phyloP scores from a whole-genome alignment of 352 stramenopile genomes.

The Pythium guiyangense region DNA sequence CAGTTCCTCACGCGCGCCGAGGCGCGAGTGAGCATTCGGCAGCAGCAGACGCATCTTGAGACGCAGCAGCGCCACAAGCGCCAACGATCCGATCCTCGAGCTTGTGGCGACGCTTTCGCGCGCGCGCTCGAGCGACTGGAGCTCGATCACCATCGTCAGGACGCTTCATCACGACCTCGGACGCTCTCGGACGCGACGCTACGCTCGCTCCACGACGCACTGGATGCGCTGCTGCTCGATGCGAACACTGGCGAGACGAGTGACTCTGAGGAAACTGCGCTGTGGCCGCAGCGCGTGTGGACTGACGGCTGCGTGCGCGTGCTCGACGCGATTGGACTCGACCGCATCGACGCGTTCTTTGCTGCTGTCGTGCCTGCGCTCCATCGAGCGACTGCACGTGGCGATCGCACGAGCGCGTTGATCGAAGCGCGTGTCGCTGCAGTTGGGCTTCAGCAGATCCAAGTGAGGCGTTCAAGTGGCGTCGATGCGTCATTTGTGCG shows the following conservation, averaged over 20 bases:
- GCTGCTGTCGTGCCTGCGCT: slow-evolving; percentile 8
- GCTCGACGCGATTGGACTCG: slow-evolving; percentile 3
- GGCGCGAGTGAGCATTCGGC: slow-evolving; percentile 12
- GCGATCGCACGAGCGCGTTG: background rate
- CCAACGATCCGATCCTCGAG: background rate
- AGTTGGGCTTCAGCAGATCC: background rate
- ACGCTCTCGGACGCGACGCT: background rate
- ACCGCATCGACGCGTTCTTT: slow-evolving; percentile 8
- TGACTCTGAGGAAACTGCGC: too few species aligned
- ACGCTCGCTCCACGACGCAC: background rate
- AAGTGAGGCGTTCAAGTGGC: background rate
- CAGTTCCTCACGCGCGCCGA: slow-evolving; percentile 21
- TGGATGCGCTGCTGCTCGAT: background rate
- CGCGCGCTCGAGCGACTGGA: slow-evolving; percentile 1
- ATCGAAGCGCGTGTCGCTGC: background rate
- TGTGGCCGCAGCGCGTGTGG: slow-evolving; percentile 6
- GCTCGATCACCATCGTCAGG: background rate
- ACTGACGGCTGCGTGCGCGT: slow-evolving; percentile 4
- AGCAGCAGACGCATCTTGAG: background rate
- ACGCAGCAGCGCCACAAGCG: background rate
- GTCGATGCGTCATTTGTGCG: slow-evolving; percentile 2
- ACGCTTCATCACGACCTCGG: background rate
- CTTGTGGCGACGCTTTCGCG: background rate
- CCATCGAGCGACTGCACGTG: too few species aligned
- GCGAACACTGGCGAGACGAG: background rate